Evolutionary conservation across 2,329 filamentous ascomycete species (phyloP).

Genomic region (Fusarium kyushuense): DNA sequence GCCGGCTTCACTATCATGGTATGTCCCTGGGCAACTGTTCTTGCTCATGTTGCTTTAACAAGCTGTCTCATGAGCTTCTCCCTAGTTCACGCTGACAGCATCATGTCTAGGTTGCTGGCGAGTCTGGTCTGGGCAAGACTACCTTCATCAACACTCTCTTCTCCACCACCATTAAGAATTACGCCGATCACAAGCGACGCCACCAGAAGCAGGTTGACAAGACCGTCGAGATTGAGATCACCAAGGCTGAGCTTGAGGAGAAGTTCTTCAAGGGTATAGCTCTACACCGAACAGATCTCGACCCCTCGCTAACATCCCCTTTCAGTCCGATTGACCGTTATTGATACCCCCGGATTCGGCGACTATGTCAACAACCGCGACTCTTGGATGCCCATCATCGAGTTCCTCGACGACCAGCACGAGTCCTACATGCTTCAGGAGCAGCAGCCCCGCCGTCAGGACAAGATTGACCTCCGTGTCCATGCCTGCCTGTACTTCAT

Average conservation of each 20-base stretch:
- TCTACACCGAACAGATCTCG: conserved; percentile 11
- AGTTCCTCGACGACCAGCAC: conserved; percentile 99
- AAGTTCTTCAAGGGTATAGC: conserved; percentile 98
- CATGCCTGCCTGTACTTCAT: conserved; percentile 99
- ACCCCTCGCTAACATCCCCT: conserved; percentile 36
- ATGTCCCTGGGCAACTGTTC: conserved; percentile 48
- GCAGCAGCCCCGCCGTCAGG: conserved; percentile 96
- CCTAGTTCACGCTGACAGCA: conserved; percentile 26
- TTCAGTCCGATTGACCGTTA: conserved; percentile 95
- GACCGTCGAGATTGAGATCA: conserved; percentile 99
- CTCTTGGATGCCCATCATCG: conserved; percentile 99
- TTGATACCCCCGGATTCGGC: conserved; percentile 98
- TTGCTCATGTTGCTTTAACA: background rate
- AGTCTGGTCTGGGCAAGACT: conserved; percentile 98
- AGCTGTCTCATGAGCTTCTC: conserved; percentile 5
- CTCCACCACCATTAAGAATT: conserved; percentile 99
- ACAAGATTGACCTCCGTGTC: conserved; percentile 99
- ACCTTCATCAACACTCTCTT: conserved; percentile 99
- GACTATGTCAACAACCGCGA: conserved; percentile 99
- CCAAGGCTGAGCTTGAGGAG: conserved; percentile 99
- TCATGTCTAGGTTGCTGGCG: conserved; percentile 84
- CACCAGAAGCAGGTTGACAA: conserved; percentile 99
- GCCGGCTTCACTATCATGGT: conserved; percentile 99
- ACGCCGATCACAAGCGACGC: conserved; percentile 98
- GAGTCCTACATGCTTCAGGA: conserved; percentile 99